Evolutionary conservation across 495 filamentous ascomycete species (phyloP).

Genomic region (Opeltia flavorubescens): DNA sequence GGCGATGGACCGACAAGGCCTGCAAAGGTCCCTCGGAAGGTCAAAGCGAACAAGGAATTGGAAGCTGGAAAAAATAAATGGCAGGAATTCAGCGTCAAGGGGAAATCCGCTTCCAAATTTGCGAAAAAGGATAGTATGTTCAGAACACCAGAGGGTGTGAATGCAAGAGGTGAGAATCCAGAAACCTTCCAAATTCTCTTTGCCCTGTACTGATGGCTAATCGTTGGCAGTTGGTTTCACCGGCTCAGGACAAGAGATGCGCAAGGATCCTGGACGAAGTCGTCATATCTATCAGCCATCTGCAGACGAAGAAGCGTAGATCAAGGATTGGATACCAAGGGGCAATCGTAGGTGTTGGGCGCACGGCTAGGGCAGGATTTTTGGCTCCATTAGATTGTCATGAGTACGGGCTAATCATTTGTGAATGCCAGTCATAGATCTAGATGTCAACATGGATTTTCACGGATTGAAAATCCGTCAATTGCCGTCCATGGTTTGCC

Average conservation of each 20-base stretch:
- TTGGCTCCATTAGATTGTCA: background rate
- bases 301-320: constrained; percentile 48
- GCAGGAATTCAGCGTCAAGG: constrained; percentile 78
- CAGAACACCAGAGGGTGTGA: constrained; percentile 70
- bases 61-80: constrained; percentile 87
- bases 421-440: background rate
- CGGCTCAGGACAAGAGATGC: constrained; percentile 86
- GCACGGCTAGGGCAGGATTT: background rate
- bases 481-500: background rate
- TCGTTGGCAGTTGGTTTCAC: constrained; percentile 70
- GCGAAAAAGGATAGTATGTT: constrained; percentile 95
- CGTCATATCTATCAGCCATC: constrained; percentile 76
- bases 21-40: constrained; percentile 58
- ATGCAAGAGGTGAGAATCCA: constrained; percentile 57
- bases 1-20: constrained; percentile 52
- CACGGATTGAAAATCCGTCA: background rate
- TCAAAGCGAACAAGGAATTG: constrained; percentile 80
- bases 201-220: background rate
- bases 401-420: background rate
- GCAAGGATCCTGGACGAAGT: constrained; percentile 70
- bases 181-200: background rate
- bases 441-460: background rate
- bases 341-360: background rate
- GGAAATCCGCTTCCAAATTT: constrained; percentile 56
- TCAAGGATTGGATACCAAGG: background rate